A percentile compares a stretch with the other conserved stretches of the same genome.
phyloP scores from a whole-genome alignment of 768 basidiomycete genomes.

The Pleurotus platypus region DNA sequence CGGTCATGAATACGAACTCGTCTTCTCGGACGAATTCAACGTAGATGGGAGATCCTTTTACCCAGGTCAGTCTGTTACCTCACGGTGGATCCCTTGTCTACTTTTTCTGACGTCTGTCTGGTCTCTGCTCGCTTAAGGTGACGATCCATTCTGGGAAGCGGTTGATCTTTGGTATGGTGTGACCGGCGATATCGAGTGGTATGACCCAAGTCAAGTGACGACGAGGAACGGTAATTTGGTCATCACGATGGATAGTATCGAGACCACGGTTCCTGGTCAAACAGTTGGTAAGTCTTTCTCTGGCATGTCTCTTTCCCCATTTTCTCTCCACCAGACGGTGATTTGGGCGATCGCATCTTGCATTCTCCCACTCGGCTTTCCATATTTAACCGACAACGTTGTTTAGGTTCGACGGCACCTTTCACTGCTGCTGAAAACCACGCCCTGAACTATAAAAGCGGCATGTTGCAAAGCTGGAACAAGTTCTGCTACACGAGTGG shows the following conservation, averaged over 20 bases:
- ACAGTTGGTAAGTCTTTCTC: slow-evolving; percentile 25
- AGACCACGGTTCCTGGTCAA: slow-evolving; percentile 24
- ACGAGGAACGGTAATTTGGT: slow-evolving; percentile 65
- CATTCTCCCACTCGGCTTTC: neutral
- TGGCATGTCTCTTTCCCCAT: neutral
- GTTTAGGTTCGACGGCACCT: slow-evolving; percentile 38
- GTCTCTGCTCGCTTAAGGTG: slow-evolving; percentile 29
- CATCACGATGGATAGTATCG: slow-evolving; percentile 58
- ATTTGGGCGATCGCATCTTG: neutral
- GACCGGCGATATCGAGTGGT: slow-evolving; percentile 74
- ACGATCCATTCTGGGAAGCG: slow-evolving; percentile 72
- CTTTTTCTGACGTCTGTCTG: no score
- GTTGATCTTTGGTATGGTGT: slow-evolving; percentile 70
- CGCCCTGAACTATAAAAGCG: slow-evolving; percentile 59
- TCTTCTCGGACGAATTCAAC: slow-evolving; percentile 80
- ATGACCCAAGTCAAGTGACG: slow-evolving; percentile 62
- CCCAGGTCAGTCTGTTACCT: slow-evolving; percentile 24
- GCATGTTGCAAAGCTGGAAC: slow-evolving; percentile 89
- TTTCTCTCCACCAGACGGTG: neutral
- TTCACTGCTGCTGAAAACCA: slow-evolving; percentile 49
- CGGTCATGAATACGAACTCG: slow-evolving; percentile 61
- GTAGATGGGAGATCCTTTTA: slow-evolving; percentile 61
- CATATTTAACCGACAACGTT: neutral
- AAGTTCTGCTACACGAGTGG: slow-evolving; percentile 85
- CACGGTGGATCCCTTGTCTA: no score